Evolutionary conservation across 495 filamentous ascomycete species (phyloP).

Genomic region (Daldinia decipiens): DNA sequence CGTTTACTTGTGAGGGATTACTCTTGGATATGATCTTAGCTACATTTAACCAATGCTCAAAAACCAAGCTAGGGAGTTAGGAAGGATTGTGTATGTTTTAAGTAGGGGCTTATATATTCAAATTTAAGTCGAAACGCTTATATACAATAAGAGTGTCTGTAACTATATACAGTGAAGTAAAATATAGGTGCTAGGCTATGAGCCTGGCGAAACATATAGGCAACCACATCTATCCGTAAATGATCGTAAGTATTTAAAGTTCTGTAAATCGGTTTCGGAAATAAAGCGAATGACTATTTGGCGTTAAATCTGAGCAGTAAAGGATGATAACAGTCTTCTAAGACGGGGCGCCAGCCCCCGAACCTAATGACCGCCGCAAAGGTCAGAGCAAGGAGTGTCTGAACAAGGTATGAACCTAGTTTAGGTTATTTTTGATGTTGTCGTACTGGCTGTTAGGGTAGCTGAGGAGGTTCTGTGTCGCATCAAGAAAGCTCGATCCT

Average conservation of each 20-base stretch:
- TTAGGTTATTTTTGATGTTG: slow-evolving; percentile 52
- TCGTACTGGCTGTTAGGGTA: slow-evolving; percentile 58
- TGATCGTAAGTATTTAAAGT: slow-evolving; percentile 26
- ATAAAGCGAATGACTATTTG: slow-evolving; percentile 19
- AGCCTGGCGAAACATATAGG: background rate
- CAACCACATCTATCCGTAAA: background rate
- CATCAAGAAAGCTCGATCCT: slow-evolving; percentile 46
- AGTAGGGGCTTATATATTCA: background rate
- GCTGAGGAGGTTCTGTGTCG: slow-evolving; percentile 49
- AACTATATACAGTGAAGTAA: slow-evolving; percentile 33
- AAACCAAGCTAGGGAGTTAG: background rate
- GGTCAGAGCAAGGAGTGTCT: background rate
- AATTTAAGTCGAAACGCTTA: background rate
- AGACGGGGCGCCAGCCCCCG: slow-evolving; percentile 38
- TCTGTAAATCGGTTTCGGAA: slow-evolving; percentile 15
- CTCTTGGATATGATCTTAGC: background rate
- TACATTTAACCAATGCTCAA: background rate
- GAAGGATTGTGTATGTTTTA: no score
- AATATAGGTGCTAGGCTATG: background rate
- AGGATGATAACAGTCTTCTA: slow-evolving; percentile 17
- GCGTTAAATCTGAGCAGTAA: background rate
- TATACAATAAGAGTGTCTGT: slow-evolving; percentile 14
- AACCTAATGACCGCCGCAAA: slow-evolving; percentile 31
- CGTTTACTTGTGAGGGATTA: background rate
- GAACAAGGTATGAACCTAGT: slow-evolving; percentile 14